phyloP scores from a whole-genome alignment of 495 filamentous ascomycete species.

The Lophiostoma macrostomum region DNA sequence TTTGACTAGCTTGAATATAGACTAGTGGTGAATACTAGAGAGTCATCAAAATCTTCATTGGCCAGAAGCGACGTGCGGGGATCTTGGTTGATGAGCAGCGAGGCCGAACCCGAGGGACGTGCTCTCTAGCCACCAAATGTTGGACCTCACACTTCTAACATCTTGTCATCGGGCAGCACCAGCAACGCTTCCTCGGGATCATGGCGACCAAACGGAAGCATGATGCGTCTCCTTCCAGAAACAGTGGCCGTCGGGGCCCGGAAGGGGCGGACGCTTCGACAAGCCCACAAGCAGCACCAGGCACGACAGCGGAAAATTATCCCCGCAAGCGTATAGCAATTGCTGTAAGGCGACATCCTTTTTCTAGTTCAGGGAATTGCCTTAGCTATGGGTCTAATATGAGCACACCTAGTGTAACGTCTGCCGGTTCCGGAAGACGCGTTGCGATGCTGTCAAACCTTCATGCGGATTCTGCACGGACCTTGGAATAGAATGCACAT shows the following conservation, averaged over 20 bases:
- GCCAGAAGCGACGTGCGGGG: conserved; percentile 10
- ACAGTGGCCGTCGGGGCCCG: background rate
- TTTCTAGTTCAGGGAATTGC: background rate
- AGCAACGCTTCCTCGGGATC: background rate
- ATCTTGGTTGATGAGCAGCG: background rate
- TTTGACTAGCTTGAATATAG: too few species aligned
- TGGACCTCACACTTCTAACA: background rate
- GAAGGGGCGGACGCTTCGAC: background rate
- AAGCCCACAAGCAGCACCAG: background rate
- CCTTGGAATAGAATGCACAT: conserved; percentile 71
- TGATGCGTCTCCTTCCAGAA: background rate
- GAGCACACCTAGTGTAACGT: conserved; percentile 62
- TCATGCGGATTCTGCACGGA: conserved; percentile 76
- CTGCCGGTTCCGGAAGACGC: conserved; percentile 71
- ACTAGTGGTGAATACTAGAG: too few species aligned
- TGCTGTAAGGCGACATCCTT: conserved; percentile 9
- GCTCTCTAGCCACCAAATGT: background rate
- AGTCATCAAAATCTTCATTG: background rate
- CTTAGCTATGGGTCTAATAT: background rate
- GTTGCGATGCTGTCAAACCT: conserved; percentile 71
- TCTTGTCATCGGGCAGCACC: background rate
- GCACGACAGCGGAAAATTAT: conserved; percentile 16
- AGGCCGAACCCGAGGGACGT: conserved; percentile 2
- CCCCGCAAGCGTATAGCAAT: conserved; percentile 25
- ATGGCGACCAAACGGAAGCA: conserved; percentile 18